Percentiles rank a stretch among this genome's conserved stretches.
Conservation (phyloP, 257 asterid genomes). For the Fraxinus quadrangulata region DNA sequence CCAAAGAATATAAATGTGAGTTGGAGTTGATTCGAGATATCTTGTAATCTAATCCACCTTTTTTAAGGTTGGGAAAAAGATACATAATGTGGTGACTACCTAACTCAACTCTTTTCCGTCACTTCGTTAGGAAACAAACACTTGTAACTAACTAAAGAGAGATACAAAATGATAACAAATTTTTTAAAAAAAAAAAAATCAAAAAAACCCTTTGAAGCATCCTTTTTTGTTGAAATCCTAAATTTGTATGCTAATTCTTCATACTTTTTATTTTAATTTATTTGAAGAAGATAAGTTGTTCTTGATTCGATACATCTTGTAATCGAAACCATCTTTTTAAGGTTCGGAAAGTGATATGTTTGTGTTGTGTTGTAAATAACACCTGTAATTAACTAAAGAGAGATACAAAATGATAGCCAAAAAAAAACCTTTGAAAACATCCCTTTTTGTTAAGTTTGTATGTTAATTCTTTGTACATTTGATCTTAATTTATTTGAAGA, state of each 20-base stretch:
- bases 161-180: neutral
- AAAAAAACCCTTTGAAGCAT: neutral
- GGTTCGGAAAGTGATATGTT: neutral
- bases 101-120: neutral
- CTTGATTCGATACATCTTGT: neutral
- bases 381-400: neutral
- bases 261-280: neutral
- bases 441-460: neutral
- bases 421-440: neutral
- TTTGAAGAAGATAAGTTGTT: neutral
- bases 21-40: neutral
- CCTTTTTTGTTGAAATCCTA: neutral
- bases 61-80: neutral
- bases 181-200: neutral
- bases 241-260: neutral
- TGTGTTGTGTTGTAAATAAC: neutral
- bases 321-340: neutral
- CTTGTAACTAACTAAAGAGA: neutral
- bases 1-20: neutral
- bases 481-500: neutral
- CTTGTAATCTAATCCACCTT: neutral
- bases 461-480: neutral
- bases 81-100: neutral
- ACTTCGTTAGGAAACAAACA: neutral
- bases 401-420: neutral